These are phyloP conservation scores for Pythium periplocum DNA, from an alignment of 352 stramenopile species.

Conservation along the genomic window DNA sequence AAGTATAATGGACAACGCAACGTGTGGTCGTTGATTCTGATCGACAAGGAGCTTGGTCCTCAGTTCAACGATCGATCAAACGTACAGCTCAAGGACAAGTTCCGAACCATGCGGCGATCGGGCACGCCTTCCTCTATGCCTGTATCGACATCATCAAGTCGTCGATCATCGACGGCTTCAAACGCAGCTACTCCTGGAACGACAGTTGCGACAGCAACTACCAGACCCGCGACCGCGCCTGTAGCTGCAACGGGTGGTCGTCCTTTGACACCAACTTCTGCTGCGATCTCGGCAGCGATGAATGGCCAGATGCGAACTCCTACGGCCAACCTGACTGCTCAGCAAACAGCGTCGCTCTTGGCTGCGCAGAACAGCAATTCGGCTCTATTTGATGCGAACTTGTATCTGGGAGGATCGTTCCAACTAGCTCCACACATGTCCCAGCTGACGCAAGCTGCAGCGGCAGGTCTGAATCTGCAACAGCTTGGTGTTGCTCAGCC, in stretches of 20 bases:
- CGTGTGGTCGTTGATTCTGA: slow-evolving; percentile 78
- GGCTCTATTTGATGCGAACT: slow-evolving; percentile 58
- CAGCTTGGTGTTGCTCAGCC: slow-evolving; percentile 31
- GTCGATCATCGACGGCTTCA: slow-evolving; percentile 27
- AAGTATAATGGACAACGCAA: slow-evolving; percentile 83
- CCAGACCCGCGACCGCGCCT: neutral
- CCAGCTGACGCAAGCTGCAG: slow-evolving; percentile 17
- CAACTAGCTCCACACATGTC: slow-evolving; percentile 44
- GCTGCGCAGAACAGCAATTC: slow-evolving; percentile 47
- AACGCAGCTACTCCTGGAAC: slow-evolving; percentile 6
- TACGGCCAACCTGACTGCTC: slow-evolving; percentile 17
- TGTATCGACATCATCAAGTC: slow-evolving; percentile 37
- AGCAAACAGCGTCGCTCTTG: slow-evolving; percentile 47
- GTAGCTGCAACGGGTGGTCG: slow-evolving; percentile 2
- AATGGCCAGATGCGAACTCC: slow-evolving; percentile 1
- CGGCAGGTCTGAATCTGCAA: slow-evolving; percentile 36
- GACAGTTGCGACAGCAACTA: slow-evolving; percentile 2
- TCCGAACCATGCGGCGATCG: slow-evolving; percentile 68
- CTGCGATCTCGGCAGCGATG: slow-evolving; percentile 24
- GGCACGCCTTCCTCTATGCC: slow-evolving; percentile 32
- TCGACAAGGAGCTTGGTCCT: slow-evolving; percentile 71
- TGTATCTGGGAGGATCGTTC: slow-evolving; percentile 64
- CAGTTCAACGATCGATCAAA: slow-evolving; percentile 82
- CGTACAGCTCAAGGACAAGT: slow-evolving; percentile 84
- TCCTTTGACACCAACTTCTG: slow-evolving; percentile 26